Evolutionary conservation across 768 basidiomycete species (phyloP), one percentile per base, ranked within the genome.

Genomic region (Heimioporus sp.): DNA sequence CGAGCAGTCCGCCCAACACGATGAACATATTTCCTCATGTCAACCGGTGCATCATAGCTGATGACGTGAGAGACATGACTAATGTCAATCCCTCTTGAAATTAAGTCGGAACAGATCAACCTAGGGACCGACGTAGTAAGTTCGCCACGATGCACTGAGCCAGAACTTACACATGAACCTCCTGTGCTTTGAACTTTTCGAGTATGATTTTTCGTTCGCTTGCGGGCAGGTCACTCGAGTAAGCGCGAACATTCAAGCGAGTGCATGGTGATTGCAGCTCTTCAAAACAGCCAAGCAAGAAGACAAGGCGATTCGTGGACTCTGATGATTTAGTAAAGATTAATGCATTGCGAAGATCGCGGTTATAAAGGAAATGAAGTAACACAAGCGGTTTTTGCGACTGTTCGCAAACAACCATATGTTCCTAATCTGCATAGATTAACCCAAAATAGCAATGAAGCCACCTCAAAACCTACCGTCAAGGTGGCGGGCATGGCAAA

Each of bases 281-380:
- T 71, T 92, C 85, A 58, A 97, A 94, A 59, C 87, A 87, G 21
- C 87, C 80, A 57, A 98, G 82, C 11, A 98, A 76, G 37, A 77
- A 80, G 24, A 94, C 86, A 8, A 98, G 83, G 10, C 96, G 82
- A 4, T 76, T 73, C 0, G 94, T 90, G 0, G 92, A 92, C 65
- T 98, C 95, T 5, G 95, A 87, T 0, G 90, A 92, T 71, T 98
- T 98, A n/a, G 96, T 97, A 73, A 99, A 99, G 30, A 97, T 86
- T 32, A 99, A 76, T 0, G 87, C 89, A 52, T 89, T 88, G 10
- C 69, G 75, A 19, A 93, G 76, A 9, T 73, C 62, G 43, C 73
- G 76, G 9, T 73, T 65, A 62, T 88, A 85, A 3, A 97, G 76
- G 46, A 99, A 85, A 63, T 98, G 79, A 69, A 97, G 88, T 49